These are phyloP conservation scores for Phycomyces blakesleeanus DNA, from an alignment of 192 early-diverging fungal genomes.

Conservation along the genomic window DNA sequence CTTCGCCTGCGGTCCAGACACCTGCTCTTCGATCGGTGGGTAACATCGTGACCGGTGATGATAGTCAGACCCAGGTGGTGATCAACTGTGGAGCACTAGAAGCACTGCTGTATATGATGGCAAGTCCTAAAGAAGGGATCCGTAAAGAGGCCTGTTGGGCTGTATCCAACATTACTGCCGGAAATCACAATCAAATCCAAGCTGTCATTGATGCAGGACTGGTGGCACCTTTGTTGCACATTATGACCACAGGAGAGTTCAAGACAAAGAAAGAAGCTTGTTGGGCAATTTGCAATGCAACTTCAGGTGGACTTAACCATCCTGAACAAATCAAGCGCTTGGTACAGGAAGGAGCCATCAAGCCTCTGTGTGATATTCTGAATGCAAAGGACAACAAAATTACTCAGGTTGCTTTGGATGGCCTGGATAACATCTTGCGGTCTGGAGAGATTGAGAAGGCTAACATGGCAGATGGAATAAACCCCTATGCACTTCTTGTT, in stretches of 20 bases:
- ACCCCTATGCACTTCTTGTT: conserved; percentile 28
- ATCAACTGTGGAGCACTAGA: conserved; percentile 51
- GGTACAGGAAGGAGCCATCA: conserved; percentile 28
- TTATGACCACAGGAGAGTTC: conserved; percentile 25
- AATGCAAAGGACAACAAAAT: conserved; percentile 31
- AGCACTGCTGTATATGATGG: conserved; percentile 46
- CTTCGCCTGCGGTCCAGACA: conserved; percentile 52
- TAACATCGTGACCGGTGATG: conserved; percentile 76
- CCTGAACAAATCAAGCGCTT: conserved; percentile 32
- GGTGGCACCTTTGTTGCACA: conserved; percentile 29
- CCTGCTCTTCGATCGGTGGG: conserved; percentile 64
- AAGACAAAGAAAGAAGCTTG: conserved; percentile 42
- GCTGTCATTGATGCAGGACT: conserved; percentile 33
- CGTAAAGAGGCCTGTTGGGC: conserved; percentile 46
- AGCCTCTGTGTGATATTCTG: conserved; percentile 39
- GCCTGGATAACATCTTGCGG: conserved; percentile 32
- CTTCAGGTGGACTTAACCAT: conserved; percentile 8
- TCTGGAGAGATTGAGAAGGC: conserved; percentile 27
- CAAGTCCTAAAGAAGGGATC: conserved; percentile 12
- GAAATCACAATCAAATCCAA: conserved; percentile 34
- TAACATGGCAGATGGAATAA: conserved; percentile 12
- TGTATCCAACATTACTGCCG: conserved; percentile 44
- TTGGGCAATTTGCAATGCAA: conserved; percentile 42
- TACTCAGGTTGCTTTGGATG: conserved; percentile 29
- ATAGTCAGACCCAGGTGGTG: conserved; percentile 67